Conservation (phyloP, 2,329 filamentous ascomycete genomes). For the Phialemonium atrogriseum region DNA sequence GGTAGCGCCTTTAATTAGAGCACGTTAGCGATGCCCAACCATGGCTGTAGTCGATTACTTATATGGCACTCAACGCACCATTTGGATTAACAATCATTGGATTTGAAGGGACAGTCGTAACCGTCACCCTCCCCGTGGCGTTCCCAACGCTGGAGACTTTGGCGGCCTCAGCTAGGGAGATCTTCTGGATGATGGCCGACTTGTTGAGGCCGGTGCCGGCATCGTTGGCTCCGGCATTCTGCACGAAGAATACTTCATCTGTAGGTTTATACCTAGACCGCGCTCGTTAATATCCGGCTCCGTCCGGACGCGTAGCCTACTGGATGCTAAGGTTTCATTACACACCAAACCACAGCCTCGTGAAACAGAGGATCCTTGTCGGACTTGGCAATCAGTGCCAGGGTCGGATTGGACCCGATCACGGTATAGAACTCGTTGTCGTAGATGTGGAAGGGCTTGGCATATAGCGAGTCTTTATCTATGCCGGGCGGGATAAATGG, state of each 20-base stretch:
- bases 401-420: slow-evolving; percentile 37
- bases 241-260: slow-evolving; percentile 46
- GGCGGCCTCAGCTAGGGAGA: slow-evolving; percentile 34
- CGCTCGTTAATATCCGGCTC: too few relatives aligned
- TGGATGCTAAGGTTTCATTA: too few relatives aligned
- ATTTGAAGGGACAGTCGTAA: slow-evolving; percentile 30
- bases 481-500: slow-evolving; percentile 35
- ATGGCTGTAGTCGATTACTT: not conserved
- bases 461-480: slow-evolving; percentile 25
- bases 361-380: slow-evolving; percentile 41
- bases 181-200: slow-evolving; percentile 42
- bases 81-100: slow-evolving; percentile 42
- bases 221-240: slow-evolving; percentile 37
- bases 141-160: slow-evolving; percentile 27
- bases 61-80: slow-evolving; percentile 21
- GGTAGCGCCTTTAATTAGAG: slow-evolving; percentile 30
- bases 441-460: slow-evolving; percentile 39
- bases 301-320: too few relatives aligned
- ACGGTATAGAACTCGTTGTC: slow-evolving; percentile 41
- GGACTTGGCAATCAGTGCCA: slow-evolving; percentile 39
- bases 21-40: slow-evolving; percentile 1
- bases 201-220: slow-evolving; percentile 43
- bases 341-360: slow-evolving; percentile 48
- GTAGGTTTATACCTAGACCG: slow-evolving; percentile 34
- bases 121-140: slow-evolving; percentile 28